phyloP scores from a whole-genome alignment of 192 early-diverging fungal genomes.

The Coemansia sp. region DNA sequence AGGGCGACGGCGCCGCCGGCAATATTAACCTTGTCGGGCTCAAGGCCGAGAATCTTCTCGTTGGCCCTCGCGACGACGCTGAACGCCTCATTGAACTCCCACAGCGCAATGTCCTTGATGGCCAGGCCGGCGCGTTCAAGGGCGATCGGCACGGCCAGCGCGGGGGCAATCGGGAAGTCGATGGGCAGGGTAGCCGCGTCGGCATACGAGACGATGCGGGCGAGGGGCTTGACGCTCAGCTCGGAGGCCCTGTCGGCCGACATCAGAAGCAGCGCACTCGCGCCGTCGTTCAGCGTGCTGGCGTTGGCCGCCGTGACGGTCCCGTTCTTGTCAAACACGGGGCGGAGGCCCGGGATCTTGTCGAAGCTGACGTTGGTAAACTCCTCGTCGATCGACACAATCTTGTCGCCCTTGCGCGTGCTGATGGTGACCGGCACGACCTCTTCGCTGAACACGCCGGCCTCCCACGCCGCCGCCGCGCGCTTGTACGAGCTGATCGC shows the following conservation, averaged over 20 bases:
- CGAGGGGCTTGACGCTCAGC: slow-evolving; percentile 81
- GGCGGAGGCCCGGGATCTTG: slow-evolving; percentile 73
- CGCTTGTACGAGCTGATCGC: slow-evolving; percentile 85
- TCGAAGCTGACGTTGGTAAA: slow-evolving; percentile 92
- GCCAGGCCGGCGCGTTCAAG: slow-evolving; percentile 80
- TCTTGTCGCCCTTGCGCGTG: slow-evolving; percentile 76
- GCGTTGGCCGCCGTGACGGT: slow-evolving; percentile 97
- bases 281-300: slow-evolving; percentile 94
- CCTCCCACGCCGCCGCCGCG: slow-evolving; percentile 83
- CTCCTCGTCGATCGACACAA: slow-evolving; percentile 87
- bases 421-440: slow-evolving; percentile 82
- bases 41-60: slow-evolving; percentile 75
- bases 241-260: slow-evolving; percentile 70
- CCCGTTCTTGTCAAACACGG: slow-evolving; percentile 86
- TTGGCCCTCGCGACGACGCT: slow-evolving; percentile 89
- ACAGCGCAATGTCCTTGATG: slow-evolving; percentile 84
- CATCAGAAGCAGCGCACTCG: slow-evolving; percentile 86
- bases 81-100: slow-evolving; percentile 98
- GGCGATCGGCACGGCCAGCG: slow-evolving; percentile 88
- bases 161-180: slow-evolving; percentile 95
- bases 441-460: slow-evolving; percentile 79
- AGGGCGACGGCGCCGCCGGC: slow-evolving; percentile 79
- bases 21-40: slow-evolving; percentile 71
- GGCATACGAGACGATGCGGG: slow-evolving; percentile 81
- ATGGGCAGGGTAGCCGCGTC: slow-evolving; percentile 89